Conservation (phyloP, 176 grass and related monocot species). For the Paspalum notatum region DNA sequence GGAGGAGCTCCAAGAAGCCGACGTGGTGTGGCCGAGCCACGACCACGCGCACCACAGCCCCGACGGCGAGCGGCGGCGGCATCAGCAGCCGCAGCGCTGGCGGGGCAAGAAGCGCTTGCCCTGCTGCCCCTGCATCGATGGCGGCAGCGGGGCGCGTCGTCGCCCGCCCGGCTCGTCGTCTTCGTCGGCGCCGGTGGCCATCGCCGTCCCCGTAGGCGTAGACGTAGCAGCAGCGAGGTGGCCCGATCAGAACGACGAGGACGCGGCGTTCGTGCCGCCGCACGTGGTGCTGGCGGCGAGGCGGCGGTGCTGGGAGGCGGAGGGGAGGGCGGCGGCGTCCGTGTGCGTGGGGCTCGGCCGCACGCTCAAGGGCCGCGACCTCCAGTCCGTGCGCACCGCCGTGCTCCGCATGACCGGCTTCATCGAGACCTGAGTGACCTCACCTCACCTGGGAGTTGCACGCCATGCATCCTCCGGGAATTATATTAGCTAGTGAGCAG, state of each 20-base stretch:
- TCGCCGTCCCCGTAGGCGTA: background rate
- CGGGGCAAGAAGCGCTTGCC: too few relatives aligned
- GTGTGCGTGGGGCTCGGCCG: conserved; percentile 60
- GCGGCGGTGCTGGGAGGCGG: background rate
- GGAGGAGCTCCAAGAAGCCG: conserved; percentile 48
- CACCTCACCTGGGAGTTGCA: too few relatives aligned
- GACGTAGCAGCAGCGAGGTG: too few relatives aligned
- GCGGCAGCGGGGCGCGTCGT: too few relatives aligned
- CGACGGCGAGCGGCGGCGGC: background rate
- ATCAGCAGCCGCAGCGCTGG: background rate
- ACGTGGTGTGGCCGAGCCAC: conserved; percentile 47
- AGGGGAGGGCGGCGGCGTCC: conserved; percentile 29
- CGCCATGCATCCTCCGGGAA: background rate
- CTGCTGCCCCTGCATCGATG: too few relatives aligned
- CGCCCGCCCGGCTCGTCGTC: too few relatives aligned
- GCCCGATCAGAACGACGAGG: background rate
- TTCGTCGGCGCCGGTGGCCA: conserved; percentile 12
- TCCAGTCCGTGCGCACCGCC: conserved; percentile 46
- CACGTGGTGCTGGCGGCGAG: conserved; percentile 41
- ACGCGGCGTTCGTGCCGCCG: conserved; percentile 40
- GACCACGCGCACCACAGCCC: background rate
- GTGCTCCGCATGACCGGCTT: conserved; percentile 67
- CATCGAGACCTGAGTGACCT: conserved; percentile 48
- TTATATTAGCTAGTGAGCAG: too few relatives aligned
- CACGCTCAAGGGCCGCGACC: conserved; percentile 72